A percentile compares a stretch with the other conserved stretches of the same genome.
phyloP scores from a whole-genome alignment of 257 asterid genomes.

The Gardenia jasminoides region DNA sequence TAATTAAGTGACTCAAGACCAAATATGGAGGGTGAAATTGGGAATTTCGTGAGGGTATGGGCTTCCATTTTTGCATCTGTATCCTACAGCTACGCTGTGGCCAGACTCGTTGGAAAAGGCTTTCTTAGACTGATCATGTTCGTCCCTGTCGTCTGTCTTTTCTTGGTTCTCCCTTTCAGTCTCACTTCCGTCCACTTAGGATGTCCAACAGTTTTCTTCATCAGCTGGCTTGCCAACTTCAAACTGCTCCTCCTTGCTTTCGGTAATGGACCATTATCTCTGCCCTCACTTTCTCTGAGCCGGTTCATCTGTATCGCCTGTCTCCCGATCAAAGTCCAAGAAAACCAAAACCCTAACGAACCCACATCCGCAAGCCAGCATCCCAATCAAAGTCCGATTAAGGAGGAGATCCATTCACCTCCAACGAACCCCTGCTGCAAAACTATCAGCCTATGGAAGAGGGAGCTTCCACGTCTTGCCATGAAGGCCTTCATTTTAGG shows the following conservation, averaged over 20 bases:
- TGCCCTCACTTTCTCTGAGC: constrained; percentile 32
- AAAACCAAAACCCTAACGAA: background rate
- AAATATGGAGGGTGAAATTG: constrained; percentile 33
- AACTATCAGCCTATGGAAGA: too few relatives aligned
- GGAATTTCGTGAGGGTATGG: constrained; percentile 34
- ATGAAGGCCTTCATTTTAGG: constrained; percentile 11
- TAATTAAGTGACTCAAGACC: background rate
- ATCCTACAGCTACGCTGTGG: constrained; percentile 40
- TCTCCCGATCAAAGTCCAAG: constrained; percentile 30
- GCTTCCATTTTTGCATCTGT: constrained; percentile 20
- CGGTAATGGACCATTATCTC: constrained; percentile 43
- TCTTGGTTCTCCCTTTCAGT: constrained; percentile 33
- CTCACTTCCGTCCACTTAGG: constrained; percentile 28
- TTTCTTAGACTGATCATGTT: constrained; percentile 35
- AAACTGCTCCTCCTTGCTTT: constrained; percentile 47
- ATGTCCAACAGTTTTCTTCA: constrained; percentile 32
- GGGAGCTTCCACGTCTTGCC: constrained; percentile 6
- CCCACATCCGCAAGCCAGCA: background rate
- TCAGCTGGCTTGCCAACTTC: constrained; percentile 43
- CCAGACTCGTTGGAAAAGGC: constrained; percentile 37
- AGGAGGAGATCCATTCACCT: background rate
- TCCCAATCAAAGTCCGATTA: background rate
- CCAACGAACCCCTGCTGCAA: background rate
- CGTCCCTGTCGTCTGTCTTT: constrained; percentile 31
- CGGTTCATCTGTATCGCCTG: constrained; percentile 30